Percentiles rank a stretch among this genome's conserved stretches.
phyloP scores from a whole-genome alignment of 345 rosid genomes.

The Punica granatum region DNA sequence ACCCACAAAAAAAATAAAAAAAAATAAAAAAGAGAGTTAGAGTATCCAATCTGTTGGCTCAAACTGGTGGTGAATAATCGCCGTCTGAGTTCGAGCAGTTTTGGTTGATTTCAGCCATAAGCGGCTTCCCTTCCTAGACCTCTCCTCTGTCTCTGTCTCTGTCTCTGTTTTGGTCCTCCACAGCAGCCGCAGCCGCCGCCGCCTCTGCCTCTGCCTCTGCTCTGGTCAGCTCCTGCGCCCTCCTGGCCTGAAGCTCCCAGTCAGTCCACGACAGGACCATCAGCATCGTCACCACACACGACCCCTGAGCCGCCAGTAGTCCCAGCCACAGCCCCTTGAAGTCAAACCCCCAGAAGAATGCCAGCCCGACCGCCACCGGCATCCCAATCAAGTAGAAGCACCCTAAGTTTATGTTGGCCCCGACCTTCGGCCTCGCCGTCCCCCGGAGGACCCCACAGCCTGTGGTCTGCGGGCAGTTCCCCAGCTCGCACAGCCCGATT shows the following conservation, averaged over 20 bases:
- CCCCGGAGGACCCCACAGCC: constrained; percentile 75
- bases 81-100: neutral
- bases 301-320: constrained; percentile 57
- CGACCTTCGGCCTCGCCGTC: constrained; percentile 64
- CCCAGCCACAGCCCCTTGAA: constrained; percentile 71
- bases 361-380: constrained; percentile 55
- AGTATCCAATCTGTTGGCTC: neutral
- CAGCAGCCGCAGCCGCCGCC: constrained; percentile 18
- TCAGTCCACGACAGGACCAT: constrained; percentile 44
- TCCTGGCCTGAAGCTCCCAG: constrained; percentile 48
- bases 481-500: constrained; percentile 67
- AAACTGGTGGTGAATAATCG: neutral
- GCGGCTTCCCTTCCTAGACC: constrained; percentile 23
- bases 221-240: constrained; percentile 49
- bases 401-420: constrained; percentile 65
- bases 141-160: constrained; percentile 18
- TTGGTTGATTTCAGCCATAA: neutral
- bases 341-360: constrained; percentile 42
- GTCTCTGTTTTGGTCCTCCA: constrained; percentile 25
- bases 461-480: constrained; percentile 77
- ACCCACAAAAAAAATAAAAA: neutral
- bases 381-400: constrained; percentile 60
- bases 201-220: constrained; percentile 11
- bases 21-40: neutral
- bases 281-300: constrained; percentile 56